Conservation (phyloP, 2,329 filamentous ascomycete species). For the Pseudophaeomoniella oleicola region DNA sequence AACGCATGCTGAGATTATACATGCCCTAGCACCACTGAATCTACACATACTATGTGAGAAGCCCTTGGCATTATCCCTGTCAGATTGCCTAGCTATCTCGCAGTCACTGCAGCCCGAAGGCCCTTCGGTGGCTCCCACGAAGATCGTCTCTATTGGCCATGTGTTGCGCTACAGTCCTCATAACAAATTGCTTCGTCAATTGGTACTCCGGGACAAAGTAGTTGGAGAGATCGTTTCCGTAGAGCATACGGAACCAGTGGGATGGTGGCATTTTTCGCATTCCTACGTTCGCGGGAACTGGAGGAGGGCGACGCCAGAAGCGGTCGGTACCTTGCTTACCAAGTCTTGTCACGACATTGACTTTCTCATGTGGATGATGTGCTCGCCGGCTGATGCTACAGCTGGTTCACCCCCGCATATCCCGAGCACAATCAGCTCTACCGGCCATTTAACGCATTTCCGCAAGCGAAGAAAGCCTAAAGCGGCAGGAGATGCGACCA, state of each 20-base stretch:
- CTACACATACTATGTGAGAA: slow-evolving; percentile 94
- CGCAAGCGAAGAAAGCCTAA: slow-evolving; percentile 59
- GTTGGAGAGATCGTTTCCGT: slow-evolving; percentile 78
- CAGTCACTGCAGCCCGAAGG: slow-evolving; percentile 22
- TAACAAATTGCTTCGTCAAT: slow-evolving; percentile 67
- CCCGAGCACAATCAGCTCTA: slow-evolving; percentile 60
- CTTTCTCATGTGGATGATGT: slow-evolving; percentile 79
- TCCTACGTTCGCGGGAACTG: slow-evolving; percentile 88
- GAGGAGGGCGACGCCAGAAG: slow-evolving; percentile 58
- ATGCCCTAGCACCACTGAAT: slow-evolving; percentile 51
- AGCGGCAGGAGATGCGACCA: slow-evolving; percentile 62
- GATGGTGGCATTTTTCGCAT: slow-evolving; percentile 91
- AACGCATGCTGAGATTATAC: slow-evolving; percentile 69
- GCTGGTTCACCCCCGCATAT: slow-evolving; percentile 45
- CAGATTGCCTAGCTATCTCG: slow-evolving; percentile 59
- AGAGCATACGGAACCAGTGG: slow-evolving; percentile 86
- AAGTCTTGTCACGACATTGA: slow-evolving; percentile 97
- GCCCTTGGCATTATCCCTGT: slow-evolving; percentile 65
- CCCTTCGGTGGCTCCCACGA: slow-evolving; percentile 7
- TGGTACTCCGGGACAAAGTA: slow-evolving; percentile 58
- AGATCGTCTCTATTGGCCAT: slow-evolving; percentile 81
- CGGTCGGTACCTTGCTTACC: slow-evolving; percentile 67
- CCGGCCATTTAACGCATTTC: slow-evolving; percentile 67
- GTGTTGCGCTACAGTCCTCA: slow-evolving; percentile 88
- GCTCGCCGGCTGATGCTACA: slow-evolving; percentile 45